A percentile compares a stretch with the other conserved stretches of the same genome.
Conservation (phyloP, 2,329 filamentous ascomycete genomes). For the Arthrobotrys pseudoclavata region DNA sequence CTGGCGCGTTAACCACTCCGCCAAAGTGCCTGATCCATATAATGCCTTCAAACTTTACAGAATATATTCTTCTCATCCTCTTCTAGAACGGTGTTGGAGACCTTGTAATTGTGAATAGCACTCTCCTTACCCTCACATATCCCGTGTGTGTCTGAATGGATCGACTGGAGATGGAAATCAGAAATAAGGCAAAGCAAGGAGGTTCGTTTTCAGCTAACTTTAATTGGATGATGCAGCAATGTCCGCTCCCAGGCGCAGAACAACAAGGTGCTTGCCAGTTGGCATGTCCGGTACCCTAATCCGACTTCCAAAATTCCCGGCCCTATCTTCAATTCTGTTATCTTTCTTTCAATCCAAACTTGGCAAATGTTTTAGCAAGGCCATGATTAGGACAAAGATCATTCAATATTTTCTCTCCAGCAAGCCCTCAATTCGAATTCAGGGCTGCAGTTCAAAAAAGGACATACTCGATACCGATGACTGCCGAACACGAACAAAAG, state of each 20-base stretch:
- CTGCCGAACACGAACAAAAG: background rate
- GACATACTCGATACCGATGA: background rate
- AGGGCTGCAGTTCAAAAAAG: background rate
- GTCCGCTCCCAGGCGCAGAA: background rate
- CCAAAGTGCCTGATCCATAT: conserved; percentile 50
- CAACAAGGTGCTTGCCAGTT: conserved; percentile 9
- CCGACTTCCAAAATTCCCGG: background rate
- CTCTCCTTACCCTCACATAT: background rate
- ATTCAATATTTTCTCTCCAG: conserved; percentile 4
- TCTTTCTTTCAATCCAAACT: background rate
- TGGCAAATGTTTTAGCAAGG: background rate
- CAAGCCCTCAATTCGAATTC: background rate
- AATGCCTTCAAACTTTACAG: background rate
- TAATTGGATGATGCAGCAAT: background rate
- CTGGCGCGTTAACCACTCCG: conserved; percentile 60
- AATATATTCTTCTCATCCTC: background rate
- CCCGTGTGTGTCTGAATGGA: background rate
- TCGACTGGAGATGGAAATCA: background rate
- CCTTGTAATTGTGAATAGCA: background rate
- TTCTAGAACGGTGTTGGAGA: background rate
- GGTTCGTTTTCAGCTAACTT: background rate
- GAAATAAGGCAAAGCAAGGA: conserved; percentile 3
- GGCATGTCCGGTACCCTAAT: background rate
- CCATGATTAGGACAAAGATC: background rate
- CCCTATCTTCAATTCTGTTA: background rate